These are phyloP conservation scores for Lyophyllum atratum DNA, from an alignment of 768 basidiomycete species.

Conservation along the genomic window DNA sequence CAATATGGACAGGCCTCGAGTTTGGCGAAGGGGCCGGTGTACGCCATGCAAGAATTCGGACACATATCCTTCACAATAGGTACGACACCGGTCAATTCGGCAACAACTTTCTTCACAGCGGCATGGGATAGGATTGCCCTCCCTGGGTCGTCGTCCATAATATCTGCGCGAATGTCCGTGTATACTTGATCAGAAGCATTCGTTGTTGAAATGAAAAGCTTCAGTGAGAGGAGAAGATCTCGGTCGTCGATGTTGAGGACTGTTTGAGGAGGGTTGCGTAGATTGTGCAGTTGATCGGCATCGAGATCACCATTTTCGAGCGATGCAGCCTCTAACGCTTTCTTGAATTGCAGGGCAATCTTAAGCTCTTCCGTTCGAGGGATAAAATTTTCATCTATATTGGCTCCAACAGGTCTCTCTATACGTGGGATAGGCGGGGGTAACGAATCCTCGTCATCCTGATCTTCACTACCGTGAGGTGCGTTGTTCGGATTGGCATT, in stretches of 20 bases:
- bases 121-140: constrained; percentile 11
- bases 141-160: constrained; percentile 9
- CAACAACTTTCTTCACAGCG: constrained; percentile 12
- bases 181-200: constrained; percentile 9
- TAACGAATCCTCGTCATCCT: neutral
- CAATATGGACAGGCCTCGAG: constrained; percentile 12
- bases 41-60: constrained; percentile 23
- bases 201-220: constrained; percentile 3
- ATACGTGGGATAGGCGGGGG: neutral
- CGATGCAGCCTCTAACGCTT: neutral
- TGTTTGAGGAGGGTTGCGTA: neutral
- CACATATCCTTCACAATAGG: constrained; percentile 25
- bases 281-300: constrained; percentile 1
- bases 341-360: constrained; percentile 2
- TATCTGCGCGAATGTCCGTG: constrained; percentile 11
- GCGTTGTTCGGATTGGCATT: neutral
- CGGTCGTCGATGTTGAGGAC: constrained; percentile 7
- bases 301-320: constrained; percentile 5
- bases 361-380: neutral
- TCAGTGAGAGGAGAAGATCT: constrained; percentile 2
- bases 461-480: neutral
- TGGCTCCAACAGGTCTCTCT: neutral
- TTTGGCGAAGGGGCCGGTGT: constrained; percentile 21
- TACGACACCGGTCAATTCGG: constrained; percentile 12
- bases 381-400: neutral